Base-by-base conservation (phyloP, 257 asterid species). In the Craterostigma plantagineum region DNA sequence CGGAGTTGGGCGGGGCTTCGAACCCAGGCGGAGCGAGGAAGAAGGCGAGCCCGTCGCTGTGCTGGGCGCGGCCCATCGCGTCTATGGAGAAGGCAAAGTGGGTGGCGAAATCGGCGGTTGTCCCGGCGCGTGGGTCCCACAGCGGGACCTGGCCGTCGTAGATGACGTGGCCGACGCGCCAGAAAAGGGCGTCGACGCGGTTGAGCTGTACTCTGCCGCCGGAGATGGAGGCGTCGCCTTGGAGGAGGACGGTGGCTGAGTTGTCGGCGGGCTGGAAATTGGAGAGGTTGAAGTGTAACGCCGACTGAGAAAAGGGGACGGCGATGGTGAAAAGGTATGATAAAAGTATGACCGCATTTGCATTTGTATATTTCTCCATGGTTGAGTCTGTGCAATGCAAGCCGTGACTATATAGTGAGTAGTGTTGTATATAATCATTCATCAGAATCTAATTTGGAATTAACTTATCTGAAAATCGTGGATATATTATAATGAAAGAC, bases 41-140 rank as follows among this genome's bases (percentile, higher is more conserved):
- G n/a, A n/a, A n/a, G n/a, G n/a, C 50, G 2, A 65, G 48, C 1
- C 68, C 67, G 14, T 56, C 18, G 14, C 59, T 67, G 0, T 38
- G 42, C 0, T 1, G 0, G 3, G 46, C 1, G 0, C 7, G 4
- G 37, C 14, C 11, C 7, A 2, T 9, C 10, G 52, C 30, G 47
- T 60, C 57, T 10, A 60, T 11, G 9, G 52, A 9, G 14, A n/a
- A n/a, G n/a, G n/a, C n/a, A n/a, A 44, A 44, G 33, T 10, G 49
- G 7, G 49, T 44, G 14, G 35, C 10, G 49, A 44, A 44, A 18
- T 44, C 34, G 1, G 35, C 18, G 7, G 33, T 34, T 27, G 7
- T 18, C 12, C 35, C 49, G 3, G 34, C n/a, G 49, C 11, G 3
- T 39, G 14, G 9, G 14, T 44, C 49, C 49, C 49, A 44, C 15